Evolutionary conservation across 106 monocot genomes (phyloP).

Genomic region (Allium sativum): DNA sequence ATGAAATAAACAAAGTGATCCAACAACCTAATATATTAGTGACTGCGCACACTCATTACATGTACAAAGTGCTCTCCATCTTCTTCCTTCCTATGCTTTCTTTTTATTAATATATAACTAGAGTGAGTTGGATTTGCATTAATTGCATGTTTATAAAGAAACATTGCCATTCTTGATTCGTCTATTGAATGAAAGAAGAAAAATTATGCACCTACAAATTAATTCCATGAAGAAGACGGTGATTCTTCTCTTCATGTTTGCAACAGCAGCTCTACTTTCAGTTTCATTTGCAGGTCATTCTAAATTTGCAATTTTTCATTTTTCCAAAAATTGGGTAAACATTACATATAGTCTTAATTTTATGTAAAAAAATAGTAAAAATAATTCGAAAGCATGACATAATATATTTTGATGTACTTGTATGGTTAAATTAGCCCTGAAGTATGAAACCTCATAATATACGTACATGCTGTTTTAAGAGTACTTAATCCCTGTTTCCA

Average conservation of each 20-base stretch:
- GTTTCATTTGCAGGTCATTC: constrained; percentile 22
- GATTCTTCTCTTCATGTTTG: constrained; percentile 16
- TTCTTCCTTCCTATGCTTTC: no score
- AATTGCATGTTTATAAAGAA: neutral
- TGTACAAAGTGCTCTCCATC: no score
- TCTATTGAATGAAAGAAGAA: neutral
- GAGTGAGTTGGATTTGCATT: constrained; percentile 9
- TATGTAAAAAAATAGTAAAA: neutral
- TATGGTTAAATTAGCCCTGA: neutral
- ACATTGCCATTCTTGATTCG: neutral
- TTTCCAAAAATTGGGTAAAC: neutral
- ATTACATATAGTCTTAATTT: neutral
- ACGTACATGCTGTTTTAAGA: no score
- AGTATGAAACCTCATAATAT: no score
- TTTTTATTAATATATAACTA: no score
- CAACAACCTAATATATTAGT: no score
- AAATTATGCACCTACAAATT: neutral
- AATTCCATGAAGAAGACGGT: constrained; percentile 4
- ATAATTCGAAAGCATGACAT: neutral
- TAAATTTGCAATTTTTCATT: neutral
- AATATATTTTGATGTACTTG: neutral
- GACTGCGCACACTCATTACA: no score
- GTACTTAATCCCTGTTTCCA: no score
- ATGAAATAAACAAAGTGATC: no score
- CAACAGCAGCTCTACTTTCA: constrained; percentile 7